These are phyloP conservation scores for Apiospora marii DNA, from an alignment of 2,329 filamentous ascomycete genomes.

Conservation along the genomic window DNA sequence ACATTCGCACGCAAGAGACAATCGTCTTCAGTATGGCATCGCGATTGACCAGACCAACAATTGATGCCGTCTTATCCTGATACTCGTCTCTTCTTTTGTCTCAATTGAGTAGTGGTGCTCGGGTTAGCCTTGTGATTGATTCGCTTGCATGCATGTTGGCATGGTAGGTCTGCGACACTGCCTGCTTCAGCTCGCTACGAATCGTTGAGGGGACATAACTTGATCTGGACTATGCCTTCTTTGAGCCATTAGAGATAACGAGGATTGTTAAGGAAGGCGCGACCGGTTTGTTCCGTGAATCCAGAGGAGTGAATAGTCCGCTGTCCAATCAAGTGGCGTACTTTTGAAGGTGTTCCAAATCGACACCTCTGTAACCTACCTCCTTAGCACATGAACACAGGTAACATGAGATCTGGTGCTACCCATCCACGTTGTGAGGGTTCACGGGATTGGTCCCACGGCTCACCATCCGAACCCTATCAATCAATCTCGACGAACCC, in stretches of 20 bases:
- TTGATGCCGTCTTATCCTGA: background rate
- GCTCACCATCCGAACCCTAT: background rate
- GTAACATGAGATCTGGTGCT: background rate
- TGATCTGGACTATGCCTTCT: background rate
- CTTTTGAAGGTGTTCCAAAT: background rate
- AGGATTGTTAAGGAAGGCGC: background rate
- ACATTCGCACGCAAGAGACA: background rate
- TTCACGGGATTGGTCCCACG: background rate
- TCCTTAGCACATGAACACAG: background rate
- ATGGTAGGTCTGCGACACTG: no score
- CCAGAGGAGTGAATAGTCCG: background rate
- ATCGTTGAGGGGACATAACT: background rate
- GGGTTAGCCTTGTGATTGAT: background rate
- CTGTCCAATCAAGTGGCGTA: background rate
- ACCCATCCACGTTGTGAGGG: background rate
- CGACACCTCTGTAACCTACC: background rate
- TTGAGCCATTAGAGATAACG: background rate
- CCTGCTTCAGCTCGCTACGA: background rate
- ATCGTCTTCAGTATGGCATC: background rate
- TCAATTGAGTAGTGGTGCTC: no score
- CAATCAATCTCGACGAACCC: background rate
- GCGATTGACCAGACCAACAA: background rate
- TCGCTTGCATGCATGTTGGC: background rate
- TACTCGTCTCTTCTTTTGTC: background rate
- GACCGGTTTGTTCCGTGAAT: background rate